Percentiles rank a stretch among this genome's conserved stretches.
These are phyloP conservation scores for Boletus insuetus DNA, from an alignment of 768 basidiomycete genomes.

Conservation along the genomic window DNA sequence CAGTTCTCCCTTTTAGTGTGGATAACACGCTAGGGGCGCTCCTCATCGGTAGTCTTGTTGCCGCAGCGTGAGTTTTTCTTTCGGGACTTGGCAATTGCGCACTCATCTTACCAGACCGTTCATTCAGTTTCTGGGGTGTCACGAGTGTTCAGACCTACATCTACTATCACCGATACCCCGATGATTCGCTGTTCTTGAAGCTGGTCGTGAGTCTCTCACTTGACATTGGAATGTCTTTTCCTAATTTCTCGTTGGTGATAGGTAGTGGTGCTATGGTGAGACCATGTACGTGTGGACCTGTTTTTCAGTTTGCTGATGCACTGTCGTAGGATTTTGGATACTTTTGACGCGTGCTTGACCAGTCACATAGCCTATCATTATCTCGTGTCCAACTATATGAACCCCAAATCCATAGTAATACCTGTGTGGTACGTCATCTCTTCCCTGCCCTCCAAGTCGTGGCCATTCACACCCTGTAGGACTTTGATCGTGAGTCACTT, in stretches of 20 bases:
- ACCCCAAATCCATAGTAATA: conserved; percentile 39
- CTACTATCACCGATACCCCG: conserved; percentile 42
- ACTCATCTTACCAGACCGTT: not conserved
- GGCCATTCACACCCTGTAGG: conserved; percentile 30
- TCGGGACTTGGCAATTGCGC: not conserved
- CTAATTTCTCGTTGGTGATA: conserved; percentile 38
- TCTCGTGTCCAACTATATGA: conserved; percentile 53
- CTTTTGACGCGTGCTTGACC: conserved; percentile 51
- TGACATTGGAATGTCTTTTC: conserved; percentile 7
- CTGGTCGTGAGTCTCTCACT: conserved; percentile 33
- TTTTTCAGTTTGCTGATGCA: not conserved
- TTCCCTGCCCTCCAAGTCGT: too few species aligned
- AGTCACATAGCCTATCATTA: conserved; percentile 59
- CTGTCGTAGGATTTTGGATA: conserved; percentile 42
- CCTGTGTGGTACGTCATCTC: conserved; percentile 45
- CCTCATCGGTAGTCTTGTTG: conserved; percentile 50
- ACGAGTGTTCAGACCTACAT: conserved; percentile 53
- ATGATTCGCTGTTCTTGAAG: conserved; percentile 36
- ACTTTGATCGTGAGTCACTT: conserved; percentile 45
- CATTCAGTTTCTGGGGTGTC: conserved; percentile 53
- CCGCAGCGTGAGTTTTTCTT: conserved; percentile 44
- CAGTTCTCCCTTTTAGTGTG: conserved; percentile 32
- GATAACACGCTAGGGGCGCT: conserved; percentile 52
- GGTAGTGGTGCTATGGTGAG: conserved; percentile 17
- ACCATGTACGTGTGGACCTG: too few species aligned